Evolutionary conservation across 495 filamentous ascomycete species (phyloP).

Genomic region (Sporormia fimetaria): DNA sequence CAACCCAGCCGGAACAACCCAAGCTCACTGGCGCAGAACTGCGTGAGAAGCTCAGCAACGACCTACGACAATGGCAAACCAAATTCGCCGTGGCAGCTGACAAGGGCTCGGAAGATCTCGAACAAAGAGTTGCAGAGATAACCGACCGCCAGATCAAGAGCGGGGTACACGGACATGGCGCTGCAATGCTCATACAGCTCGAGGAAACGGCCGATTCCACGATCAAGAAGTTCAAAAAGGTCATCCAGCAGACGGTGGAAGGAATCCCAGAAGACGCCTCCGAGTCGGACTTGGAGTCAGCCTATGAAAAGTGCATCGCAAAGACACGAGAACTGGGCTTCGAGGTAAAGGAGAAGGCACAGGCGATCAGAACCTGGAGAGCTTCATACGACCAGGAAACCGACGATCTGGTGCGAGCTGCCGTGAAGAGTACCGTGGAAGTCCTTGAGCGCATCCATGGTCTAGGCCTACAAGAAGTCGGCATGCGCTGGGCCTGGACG

Average conservation of each 20-base stretch:
- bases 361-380: slow-evolving; percentile 70
- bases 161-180: slow-evolving; percentile 53
- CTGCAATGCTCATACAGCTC: slow-evolving; percentile 55
- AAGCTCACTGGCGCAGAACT: slow-evolving; percentile 35
- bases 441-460: slow-evolving; percentile 79
- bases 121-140: slow-evolving; percentile 63
- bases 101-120: slow-evolving; percentile 62
- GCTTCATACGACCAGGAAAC: slow-evolving; percentile 61
- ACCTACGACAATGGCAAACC: slow-evolving; percentile 70
- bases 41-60: slow-evolving; percentile 59
- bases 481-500: slow-evolving; percentile 96
- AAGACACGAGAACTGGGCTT: slow-evolving; percentile 65
- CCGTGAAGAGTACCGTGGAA: slow-evolving; percentile 68
- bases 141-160: slow-evolving; percentile 57
- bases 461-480: slow-evolving; percentile 84
- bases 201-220: slow-evolving; percentile 52
- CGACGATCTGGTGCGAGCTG: slow-evolving; percentile 53
- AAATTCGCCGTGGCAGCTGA: slow-evolving; percentile 76
- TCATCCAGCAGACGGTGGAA: slow-evolving; percentile 52
- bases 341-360: slow-evolving; percentile 66
- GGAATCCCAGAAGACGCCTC: slow-evolving; percentile 42
- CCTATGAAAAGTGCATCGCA: slow-evolving; percentile 49
- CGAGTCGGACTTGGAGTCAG: slow-evolving; percentile 43
- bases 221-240: slow-evolving; percentile 52
- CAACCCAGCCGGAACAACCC: slow-evolving; percentile 5